phyloP scores from a whole-genome alignment of 73 alveolate genomes.

The Paramecium sonneborni region DNA sequence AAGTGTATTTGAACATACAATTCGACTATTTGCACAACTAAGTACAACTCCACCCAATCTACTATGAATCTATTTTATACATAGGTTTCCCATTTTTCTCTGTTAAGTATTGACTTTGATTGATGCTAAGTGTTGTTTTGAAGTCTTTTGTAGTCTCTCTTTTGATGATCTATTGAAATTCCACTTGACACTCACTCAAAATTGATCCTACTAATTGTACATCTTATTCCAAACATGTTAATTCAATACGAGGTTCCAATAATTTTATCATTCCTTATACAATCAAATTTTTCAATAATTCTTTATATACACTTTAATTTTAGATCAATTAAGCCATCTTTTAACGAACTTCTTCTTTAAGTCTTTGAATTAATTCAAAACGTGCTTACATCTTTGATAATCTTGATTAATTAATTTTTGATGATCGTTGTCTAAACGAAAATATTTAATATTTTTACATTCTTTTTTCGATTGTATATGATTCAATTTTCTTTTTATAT shows the following conservation, averaged over 20 bases:
- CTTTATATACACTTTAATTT: constrained; percentile 74
- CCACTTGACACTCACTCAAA: constrained; percentile 67
- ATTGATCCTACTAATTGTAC: constrained; percentile 60
- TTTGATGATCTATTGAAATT: constrained; percentile 73
- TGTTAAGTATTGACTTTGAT: constrained; percentile 66
- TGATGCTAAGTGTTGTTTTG: constrained; percentile 60
- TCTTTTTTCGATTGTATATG: constrained; percentile 45
- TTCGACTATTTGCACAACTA: constrained; percentile 75
- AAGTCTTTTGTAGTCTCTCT: constrained; percentile 67
- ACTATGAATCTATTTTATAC: background rate
- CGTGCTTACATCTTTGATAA: constrained; percentile 78
- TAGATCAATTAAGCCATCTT: constrained; percentile 58
- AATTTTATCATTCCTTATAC: constrained; percentile 80
- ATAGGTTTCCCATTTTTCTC: constrained; percentile 15
- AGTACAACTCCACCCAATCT: constrained; percentile 82
- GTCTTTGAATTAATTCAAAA: constrained; percentile 72
- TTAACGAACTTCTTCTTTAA: constrained; percentile 65
- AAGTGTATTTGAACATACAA: constrained; percentile 79
- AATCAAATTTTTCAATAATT: constrained; percentile 76
- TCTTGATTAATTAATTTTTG: constrained; percentile 72
- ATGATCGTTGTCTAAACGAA: constrained; percentile 67
- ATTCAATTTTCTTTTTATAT: constrained; percentile 47
- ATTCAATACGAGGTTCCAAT: constrained; percentile 77
- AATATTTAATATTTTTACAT: constrained; percentile 38
- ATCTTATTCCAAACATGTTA: constrained; percentile 75